These are phyloP conservation scores for Lachancea thermotolerans DNA, from an alignment of 805 yeast species.

Conservation along the genomic window DNA sequence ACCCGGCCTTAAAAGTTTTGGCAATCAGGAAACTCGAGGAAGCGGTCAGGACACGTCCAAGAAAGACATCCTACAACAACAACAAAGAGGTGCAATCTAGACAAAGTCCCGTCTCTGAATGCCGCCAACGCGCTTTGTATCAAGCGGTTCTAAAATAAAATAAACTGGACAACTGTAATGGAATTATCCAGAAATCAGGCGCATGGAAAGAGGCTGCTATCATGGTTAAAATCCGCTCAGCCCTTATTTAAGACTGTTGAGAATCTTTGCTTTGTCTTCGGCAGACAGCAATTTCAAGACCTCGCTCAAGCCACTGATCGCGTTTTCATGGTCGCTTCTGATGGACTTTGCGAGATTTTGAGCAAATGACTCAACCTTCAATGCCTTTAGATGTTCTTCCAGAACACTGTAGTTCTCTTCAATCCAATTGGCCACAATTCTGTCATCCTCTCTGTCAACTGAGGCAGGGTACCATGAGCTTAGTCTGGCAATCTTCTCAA, in stretches of 20 bases:
- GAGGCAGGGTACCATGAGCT: slow-evolving; percentile 79
- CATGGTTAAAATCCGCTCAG: too few relatives aligned
- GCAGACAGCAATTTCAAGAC: slow-evolving; percentile 45
- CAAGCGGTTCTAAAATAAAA: too few relatives aligned
- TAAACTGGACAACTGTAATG: too few relatives aligned
- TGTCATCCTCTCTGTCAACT: slow-evolving; percentile 64
- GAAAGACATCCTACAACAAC: too few relatives aligned
- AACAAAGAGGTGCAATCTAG: too few relatives aligned
- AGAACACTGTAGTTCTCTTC: slow-evolving; percentile 67
- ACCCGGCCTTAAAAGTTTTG: too few relatives aligned
- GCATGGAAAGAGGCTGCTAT: too few relatives aligned
- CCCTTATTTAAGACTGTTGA: slow-evolving; percentile 25
- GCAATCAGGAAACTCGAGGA: too few relatives aligned
- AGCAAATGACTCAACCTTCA: slow-evolving; percentile 61
- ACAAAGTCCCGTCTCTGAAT: too few relatives aligned
- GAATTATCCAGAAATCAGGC: too few relatives aligned
- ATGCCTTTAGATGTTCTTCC: slow-evolving; percentile 52
- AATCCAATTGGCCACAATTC: slow-evolving; percentile 75
- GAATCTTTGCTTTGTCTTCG: slow-evolving; percentile 46
- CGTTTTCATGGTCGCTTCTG: slow-evolving; percentile 47
- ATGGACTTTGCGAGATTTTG: slow-evolving; percentile 55
- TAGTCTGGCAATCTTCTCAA: slow-evolving; percentile 80
- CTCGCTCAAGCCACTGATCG: slow-evolving; percentile 50
- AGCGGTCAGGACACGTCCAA: too few relatives aligned
- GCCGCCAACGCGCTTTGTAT: too few relatives aligned